These are phyloP conservation scores for Tolypocladium ovalisporum DNA, from an alignment of 2,329 filamentous ascomycete genomes.

Conservation along the genomic window DNA sequence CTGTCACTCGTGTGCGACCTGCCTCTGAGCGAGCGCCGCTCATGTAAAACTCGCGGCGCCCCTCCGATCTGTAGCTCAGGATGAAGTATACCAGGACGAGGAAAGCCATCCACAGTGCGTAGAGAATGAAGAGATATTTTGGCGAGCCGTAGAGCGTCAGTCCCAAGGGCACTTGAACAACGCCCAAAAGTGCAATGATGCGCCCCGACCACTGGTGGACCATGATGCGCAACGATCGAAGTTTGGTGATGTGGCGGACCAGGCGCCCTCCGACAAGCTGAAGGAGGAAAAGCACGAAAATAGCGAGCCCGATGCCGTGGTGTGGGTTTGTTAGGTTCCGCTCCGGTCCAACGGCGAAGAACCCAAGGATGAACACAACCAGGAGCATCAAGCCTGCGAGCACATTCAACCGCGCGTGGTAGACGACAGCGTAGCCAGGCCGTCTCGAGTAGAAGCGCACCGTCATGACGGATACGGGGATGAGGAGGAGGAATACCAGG, in stretches of 20 bases:
- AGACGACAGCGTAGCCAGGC: constrained; percentile 49
- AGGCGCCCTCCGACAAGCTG: constrained; percentile 61
- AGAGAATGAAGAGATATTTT: constrained; percentile 74
- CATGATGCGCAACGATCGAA: constrained; percentile 42
- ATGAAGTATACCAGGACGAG: constrained; percentile 70
- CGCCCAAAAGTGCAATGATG: constrained; percentile 65
- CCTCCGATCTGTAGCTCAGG: constrained; percentile 57
- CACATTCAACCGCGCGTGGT: constrained; percentile 67
- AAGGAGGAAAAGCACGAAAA: constrained; percentile 62
- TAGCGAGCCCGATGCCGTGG: constrained; percentile 71
- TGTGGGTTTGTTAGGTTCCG: constrained; percentile 71
- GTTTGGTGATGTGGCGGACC: constrained; percentile 40
- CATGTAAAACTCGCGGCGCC: constrained; percentile 42
- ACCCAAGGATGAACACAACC: constrained; percentile 64
- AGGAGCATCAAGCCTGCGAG: constrained; percentile 57
- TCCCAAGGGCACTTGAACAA: constrained; percentile 80
- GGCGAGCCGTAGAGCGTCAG: constrained; percentile 89
- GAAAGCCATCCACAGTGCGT: constrained; percentile 64
- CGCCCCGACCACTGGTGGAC: constrained; percentile 86
- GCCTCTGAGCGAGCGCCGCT: constrained; percentile 44
- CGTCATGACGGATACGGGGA: constrained; percentile 63
- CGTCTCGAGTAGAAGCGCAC: constrained; percentile 59
- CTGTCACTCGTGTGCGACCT: constrained; percentile 26
- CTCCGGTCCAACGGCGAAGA: constrained; percentile 64
- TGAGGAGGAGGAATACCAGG: constrained; percentile 62